phyloP scores from a whole-genome alignment of 345 rosid genomes.

The Hypericum androsaemum region DNA sequence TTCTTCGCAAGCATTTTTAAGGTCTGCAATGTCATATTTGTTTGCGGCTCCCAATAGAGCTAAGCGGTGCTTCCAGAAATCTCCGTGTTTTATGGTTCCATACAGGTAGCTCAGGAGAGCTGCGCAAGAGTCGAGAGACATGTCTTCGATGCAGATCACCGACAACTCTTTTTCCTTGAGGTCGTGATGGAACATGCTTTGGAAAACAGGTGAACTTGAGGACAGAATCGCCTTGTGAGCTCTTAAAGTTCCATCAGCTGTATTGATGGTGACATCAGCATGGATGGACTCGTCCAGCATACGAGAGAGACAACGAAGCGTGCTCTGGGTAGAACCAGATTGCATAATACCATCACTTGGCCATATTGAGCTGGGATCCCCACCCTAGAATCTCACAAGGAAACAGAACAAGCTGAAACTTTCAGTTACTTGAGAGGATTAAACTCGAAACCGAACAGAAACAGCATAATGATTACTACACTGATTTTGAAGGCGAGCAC shows the following conservation, averaged over 20 bases:
- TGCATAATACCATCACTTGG: constrained; percentile 58
- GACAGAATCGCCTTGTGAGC: constrained; percentile 87
- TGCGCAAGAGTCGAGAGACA: constrained; percentile 73
- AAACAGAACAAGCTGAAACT: neutral
- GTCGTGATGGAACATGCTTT: constrained; percentile 81
- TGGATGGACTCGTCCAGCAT: constrained; percentile 78
- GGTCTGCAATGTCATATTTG: constrained; percentile 64
- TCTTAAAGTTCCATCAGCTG: constrained; percentile 58
- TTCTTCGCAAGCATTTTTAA: constrained; percentile 75
- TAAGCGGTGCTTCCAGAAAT: constrained; percentile 88
- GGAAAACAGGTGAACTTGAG: constrained; percentile 81
- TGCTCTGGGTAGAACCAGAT: constrained; percentile 42
- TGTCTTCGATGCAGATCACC: constrained; percentile 65
- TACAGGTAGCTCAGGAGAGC: constrained; percentile 74
- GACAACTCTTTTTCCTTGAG: constrained; percentile 92
- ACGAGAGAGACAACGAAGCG: constrained; percentile 66
- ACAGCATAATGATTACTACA: too few relatives aligned
- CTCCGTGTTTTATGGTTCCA: constrained; percentile 67
- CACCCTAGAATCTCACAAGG: constrained; percentile 38
- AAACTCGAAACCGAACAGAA: too few relatives aligned
- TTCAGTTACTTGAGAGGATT: neutral
- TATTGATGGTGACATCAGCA: constrained; percentile 65
- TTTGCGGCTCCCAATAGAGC: constrained; percentile 70
- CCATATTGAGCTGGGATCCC: constrained; percentile 61
- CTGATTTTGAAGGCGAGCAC: constrained; percentile 16